Evolutionary conservation across 768 basidiomycete species (phyloP), one percentile per base, ranked within the genome.

Genomic region (Tremella fuciformis): DNA sequence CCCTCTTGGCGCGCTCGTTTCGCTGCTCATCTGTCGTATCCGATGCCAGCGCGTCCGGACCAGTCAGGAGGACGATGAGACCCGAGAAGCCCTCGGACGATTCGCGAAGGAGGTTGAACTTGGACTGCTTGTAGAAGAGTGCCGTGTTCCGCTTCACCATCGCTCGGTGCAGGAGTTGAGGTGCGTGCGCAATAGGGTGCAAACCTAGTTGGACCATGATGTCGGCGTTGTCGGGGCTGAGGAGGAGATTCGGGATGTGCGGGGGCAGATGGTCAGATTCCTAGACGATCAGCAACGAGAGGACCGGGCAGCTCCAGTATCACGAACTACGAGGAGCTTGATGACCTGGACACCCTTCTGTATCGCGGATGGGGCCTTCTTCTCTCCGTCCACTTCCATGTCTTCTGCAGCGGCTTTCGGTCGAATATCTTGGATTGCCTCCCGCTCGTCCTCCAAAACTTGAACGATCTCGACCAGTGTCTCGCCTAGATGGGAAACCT

Each of bases 51-150:
- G 70, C 61, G 83, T 56, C 84, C 0, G 70, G 52, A n/a, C 64
- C 72, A 19, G 87, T 88, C 39, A 99, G 80, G 69, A 98, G 90
- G 9, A 87, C 84, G 24, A 87, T 84, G 29, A 98, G 84, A 76
- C 93, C 92, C 75, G 90, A 90, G 79, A 91, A 99, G 8, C 96
- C 96, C 79, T 98, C 94, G 0, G 92, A 92, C 69, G 96, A 90
- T 79, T 99, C 96, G 38, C 96, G 87, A 15, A 97, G 83, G 39
- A 99, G 83, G 73, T 98, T 99, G 81, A 93, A 94, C 78, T 98
- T 99, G 79, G 91, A 91, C 77, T 99, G 94, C 24, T 67, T 70
- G 65, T 64, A 75, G 63, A 75, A 73, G 15, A 69, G 55, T 19
- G 70, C 63, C 0, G 76, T 74, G 40, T 64, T 69, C 22, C 63